These are phyloP conservation scores for Populus hybrid DNA, from an alignment of 441 rosid genomes.

Conservation along the genomic window DNA sequence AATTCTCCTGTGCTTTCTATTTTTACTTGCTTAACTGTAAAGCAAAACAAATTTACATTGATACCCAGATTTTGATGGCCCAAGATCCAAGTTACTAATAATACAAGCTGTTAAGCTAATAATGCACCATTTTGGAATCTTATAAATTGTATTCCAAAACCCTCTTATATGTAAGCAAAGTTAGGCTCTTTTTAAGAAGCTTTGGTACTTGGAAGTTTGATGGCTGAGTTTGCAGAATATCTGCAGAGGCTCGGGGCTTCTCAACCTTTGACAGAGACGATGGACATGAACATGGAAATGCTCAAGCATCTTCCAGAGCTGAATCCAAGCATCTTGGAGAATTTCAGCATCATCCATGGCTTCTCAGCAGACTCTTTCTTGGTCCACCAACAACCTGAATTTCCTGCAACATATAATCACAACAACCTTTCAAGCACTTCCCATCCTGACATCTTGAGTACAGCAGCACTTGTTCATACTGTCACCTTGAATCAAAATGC, in stretches of 20 bases:
- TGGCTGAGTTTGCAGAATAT: slow-evolving; percentile 34
- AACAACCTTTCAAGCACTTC: slow-evolving; percentile 7
- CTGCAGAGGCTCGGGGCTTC: slow-evolving; percentile 26
- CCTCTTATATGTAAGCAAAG: slow-evolving; percentile 10
- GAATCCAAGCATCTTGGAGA: slow-evolving; percentile 28
- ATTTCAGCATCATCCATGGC: slow-evolving; percentile 15
- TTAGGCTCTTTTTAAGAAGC: background rate
- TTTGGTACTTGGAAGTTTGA: background rate
- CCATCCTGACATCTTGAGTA: slow-evolving; percentile 10
- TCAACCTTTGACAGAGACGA: slow-evolving; percentile 21
- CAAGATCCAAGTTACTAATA: background rate
- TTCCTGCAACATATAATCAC: slow-evolving; percentile 7
- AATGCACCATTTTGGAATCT: background rate
- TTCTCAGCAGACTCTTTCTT: slow-evolving; percentile 27
- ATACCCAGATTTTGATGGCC: background rate
- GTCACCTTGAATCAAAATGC: slow-evolving; percentile 12
- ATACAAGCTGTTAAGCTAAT: background rate
- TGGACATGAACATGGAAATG: slow-evolving; percentile 24
- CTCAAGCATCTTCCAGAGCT: slow-evolving; percentile 28
- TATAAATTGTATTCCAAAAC: slow-evolving; percentile 16
- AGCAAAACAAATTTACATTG: slow-evolving; percentile 13
- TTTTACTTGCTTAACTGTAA: slow-evolving; percentile 20
- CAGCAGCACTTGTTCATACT: slow-evolving; percentile 5
- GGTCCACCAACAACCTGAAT: slow-evolving; percentile 25
- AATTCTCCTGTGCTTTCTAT: slow-evolving; percentile 17